A percentile compares a stretch with the other conserved stretches of the same genome.
Evolutionary conservation across 176 grass and related monocot genomes (phyloP).

Genomic region (Raddia distichophylla): DNA sequence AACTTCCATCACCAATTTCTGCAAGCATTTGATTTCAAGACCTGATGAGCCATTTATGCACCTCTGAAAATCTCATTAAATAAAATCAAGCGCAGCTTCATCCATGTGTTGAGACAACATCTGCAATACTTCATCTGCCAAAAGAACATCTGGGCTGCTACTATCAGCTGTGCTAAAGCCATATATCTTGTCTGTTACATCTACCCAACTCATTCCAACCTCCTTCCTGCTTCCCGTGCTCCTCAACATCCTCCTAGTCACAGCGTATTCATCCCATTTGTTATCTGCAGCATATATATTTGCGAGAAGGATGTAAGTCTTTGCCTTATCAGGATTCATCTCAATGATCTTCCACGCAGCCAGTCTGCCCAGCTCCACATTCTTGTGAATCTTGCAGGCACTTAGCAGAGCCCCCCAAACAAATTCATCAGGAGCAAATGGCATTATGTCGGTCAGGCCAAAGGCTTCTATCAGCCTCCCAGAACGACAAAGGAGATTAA

Average conservation of each 20-base stretch:
- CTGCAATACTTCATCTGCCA: slow-evolving; percentile 46
- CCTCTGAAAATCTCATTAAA: slow-evolving; percentile 1
- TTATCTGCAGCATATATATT: slow-evolving; percentile 67
- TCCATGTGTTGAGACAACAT: slow-evolving; percentile 58
- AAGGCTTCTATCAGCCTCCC: slow-evolving; percentile 51
- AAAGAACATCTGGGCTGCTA: slow-evolving; percentile 46
- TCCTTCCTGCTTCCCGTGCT: slow-evolving; percentile 50
- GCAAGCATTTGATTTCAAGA: slow-evolving; percentile 17
- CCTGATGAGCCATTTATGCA: slow-evolving; percentile 5
- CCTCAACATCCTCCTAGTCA: slow-evolving; percentile 50
- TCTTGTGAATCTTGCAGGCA: slow-evolving; percentile 61
- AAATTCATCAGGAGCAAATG: slow-evolving; percentile 63
- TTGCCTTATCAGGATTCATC: slow-evolving; percentile 45
- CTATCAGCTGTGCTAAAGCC: slow-evolving; percentile 57
- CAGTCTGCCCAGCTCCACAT: slow-evolving; percentile 51
- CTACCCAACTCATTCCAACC: slow-evolving; percentile 60
- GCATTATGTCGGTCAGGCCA: slow-evolving; percentile 48
- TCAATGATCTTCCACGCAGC: slow-evolving; percentile 60
- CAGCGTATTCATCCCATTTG: slow-evolving; percentile 62
- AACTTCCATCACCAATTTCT: slow-evolving; percentile 1
- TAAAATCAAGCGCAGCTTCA: slow-evolving; percentile 30
- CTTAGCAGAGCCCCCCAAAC: slow-evolving; percentile 63
- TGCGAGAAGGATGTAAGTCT: slow-evolving; percentile 55
- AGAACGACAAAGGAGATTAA: slow-evolving; percentile 58
- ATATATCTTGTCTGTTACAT: slow-evolving; percentile 46